phyloP scores from a whole-genome alignment of 345 rosid species.

The Eucalyptus decipiens region DNA sequence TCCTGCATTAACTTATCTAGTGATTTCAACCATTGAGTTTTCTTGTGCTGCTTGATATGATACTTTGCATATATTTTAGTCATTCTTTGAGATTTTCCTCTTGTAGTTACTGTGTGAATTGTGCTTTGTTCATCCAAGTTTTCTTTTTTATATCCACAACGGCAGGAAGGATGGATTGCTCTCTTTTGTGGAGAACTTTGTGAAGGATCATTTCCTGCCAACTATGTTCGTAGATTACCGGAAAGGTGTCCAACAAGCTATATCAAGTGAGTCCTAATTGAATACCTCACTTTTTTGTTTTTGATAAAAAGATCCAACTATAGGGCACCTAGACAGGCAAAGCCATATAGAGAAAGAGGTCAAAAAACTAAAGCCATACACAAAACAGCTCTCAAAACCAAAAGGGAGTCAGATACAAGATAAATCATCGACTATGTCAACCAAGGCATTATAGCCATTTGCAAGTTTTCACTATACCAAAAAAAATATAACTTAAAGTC shows the following conservation, averaged over 20 bases:
- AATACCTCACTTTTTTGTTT: background rate
- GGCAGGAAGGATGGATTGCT: conserved; percentile 95
- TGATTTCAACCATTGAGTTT: background rate
- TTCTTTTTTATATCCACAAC: background rate
- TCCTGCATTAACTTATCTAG: background rate
- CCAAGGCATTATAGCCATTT: background rate
- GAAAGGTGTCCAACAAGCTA: conserved; percentile 97
- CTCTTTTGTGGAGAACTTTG: conserved; percentile 89
- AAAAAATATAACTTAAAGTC: background rate
- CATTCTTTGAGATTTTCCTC: background rate
- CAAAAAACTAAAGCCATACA: background rate
- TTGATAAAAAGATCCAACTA: background rate
- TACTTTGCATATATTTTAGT: background rate
- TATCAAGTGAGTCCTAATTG: conserved; percentile 65
- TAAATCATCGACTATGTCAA: background rate
- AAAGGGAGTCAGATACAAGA: background rate
- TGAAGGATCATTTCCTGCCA: conserved; percentile 95
- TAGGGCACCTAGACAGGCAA: background rate
- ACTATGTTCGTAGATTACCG: conserved; percentile 97
- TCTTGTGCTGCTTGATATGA: background rate
- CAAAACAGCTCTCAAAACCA: background rate
- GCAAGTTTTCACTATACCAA: background rate
- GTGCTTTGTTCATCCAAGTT: background rate
- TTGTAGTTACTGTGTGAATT: background rate
- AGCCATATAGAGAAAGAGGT: background rate